Conservation (phyloP, 2,329 filamentous ascomycete genomes). For the Nakataea oryzae region DNA sequence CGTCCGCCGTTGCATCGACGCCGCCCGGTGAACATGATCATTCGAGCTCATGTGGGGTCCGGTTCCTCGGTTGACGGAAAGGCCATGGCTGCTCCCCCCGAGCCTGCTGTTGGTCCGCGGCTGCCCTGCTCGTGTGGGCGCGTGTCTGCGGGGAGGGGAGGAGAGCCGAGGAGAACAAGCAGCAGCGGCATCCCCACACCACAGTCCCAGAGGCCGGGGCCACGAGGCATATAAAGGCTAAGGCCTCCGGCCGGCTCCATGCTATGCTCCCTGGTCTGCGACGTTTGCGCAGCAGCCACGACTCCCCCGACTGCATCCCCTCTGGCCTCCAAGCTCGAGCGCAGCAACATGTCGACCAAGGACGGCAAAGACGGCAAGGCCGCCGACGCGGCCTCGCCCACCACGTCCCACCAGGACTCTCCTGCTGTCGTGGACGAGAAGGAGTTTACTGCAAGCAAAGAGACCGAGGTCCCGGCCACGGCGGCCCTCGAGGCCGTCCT, state of each 20-base stretch:
- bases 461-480: slow-evolving; percentile 16
- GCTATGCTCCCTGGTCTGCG: not conserved
- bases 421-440: not conserved
- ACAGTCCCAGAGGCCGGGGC: not conserved
- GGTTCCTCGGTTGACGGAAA: not conserved
- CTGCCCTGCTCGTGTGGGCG: not conserved
- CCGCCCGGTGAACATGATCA: not conserved
- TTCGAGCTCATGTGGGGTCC: not conserved
- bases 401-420: not conserved
- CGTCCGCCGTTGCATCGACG: not conserved
- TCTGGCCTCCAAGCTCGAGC: no score
- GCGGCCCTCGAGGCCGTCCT: slow-evolving; percentile 22
- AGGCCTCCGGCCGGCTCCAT: not conserved
- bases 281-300: not conserved
- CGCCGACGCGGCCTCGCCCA: no score
- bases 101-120: no score
- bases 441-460: not conserved
- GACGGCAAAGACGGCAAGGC: not conserved
- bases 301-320: not conserved
- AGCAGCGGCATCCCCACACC: no score
- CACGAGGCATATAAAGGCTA: not conserved
- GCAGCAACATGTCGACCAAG: not conserved
- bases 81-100: no score
- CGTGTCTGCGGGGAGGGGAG: not conserved
- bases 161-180: no score